Evolutionary conservation across 1,139 yeast genomes (phyloP), one percentile per base, ranked within the genome.

Genomic region (Suhomyces wounanorum): DNA sequence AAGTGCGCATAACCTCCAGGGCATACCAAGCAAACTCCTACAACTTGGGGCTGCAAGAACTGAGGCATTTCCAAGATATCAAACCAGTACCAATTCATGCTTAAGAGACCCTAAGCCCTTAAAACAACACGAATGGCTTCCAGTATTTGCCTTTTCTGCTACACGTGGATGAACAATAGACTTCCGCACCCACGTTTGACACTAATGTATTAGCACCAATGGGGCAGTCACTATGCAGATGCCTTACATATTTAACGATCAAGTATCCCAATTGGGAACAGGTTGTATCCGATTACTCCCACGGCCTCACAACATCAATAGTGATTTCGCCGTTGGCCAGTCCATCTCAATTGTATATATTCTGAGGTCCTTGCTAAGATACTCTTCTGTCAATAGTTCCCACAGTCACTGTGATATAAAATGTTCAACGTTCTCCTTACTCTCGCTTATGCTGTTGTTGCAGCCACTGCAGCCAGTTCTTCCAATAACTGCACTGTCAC

Each of bases 401-500:
- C 2, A 3, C 28, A 21, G 16, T 8, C 9, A 7, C 6, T 23
- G 18, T 9, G 8, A 6, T 40, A 9, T 40, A 13, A 28, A 26
- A 40, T 55, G 49, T 48, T 53, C 50, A 48, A 45, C 17, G 49
- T 55, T 8, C 26, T 52, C 25, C 30, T 41, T 35, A 31, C 43
- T 17, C 39, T 52, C 21, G 49, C 48, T 35, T 45, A 45, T 17
- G 45, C 45, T 21, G n/a, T 41, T 10, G 36, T 26, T 31, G 36
- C 51, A 33, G 44, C 33, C 45, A 44, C 23, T 3, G 43, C 52
- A 11, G 40, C 23, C 23, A 38, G 50, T 43, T 23, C 49, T 40
- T 43, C 52, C 13, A 37, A 38, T 2, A 18, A 33, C 37, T 33
- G 37, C 13, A 35, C 53, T 14, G 39, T 23, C 37, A 30, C 44